A percentile compares a stretch with the other conserved stretches of the same genome.
These are phyloP conservation scores for Leccinum ochraceum DNA, from an alignment of 768 basidiomycete species.

Conservation along the genomic window DNA sequence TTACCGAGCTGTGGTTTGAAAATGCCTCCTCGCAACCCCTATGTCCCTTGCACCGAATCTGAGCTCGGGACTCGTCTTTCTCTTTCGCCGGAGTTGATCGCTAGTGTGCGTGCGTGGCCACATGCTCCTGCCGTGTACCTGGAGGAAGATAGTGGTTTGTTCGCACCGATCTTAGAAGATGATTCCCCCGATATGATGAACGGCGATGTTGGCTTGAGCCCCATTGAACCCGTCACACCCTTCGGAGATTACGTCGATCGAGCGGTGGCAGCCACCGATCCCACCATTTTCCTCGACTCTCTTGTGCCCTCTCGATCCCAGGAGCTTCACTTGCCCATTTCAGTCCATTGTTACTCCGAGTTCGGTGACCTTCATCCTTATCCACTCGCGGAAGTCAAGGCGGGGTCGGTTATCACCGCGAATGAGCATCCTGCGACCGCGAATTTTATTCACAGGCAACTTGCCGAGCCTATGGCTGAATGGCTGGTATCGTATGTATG, in stretches of 20 bases:
- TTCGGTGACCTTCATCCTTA: constrained; percentile 24
- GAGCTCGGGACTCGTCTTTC: constrained; percentile 5
- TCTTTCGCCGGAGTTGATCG: constrained; percentile 15
- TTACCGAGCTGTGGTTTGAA: constrained; percentile 10
- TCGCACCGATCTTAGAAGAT: constrained; percentile 66
- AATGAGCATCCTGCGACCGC: constrained; percentile 37
- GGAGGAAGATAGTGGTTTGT: constrained; percentile 39
- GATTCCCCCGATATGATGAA: constrained; percentile 56
- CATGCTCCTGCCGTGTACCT: constrained; percentile 19
- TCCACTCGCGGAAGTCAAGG: constrained; percentile 17
- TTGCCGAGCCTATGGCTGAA: constrained; percentile 74
- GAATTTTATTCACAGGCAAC: constrained; percentile 61
- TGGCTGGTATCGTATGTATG: constrained; percentile 82
- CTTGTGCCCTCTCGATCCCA: constrained; percentile 19
- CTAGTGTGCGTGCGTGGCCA: constrained; percentile 19
- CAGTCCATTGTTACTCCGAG: constrained; percentile 28
- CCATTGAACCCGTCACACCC: constrained; percentile 73
- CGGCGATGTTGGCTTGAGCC: constrained; percentile 62
- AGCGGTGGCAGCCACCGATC: constrained; percentile 51
- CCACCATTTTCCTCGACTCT: constrained; percentile 26
- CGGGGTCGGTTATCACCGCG: constrained; percentile 41
- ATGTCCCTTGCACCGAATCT: constrained; percentile 24
- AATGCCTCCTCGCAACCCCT: constrained; percentile 18
- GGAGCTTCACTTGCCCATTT: constrained; percentile 22
- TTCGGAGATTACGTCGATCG: constrained; percentile 78